Evolutionary conservation across 371 early-diverging fungal genomes (phyloP).

Genomic region (Nematocida sp.): DNA sequence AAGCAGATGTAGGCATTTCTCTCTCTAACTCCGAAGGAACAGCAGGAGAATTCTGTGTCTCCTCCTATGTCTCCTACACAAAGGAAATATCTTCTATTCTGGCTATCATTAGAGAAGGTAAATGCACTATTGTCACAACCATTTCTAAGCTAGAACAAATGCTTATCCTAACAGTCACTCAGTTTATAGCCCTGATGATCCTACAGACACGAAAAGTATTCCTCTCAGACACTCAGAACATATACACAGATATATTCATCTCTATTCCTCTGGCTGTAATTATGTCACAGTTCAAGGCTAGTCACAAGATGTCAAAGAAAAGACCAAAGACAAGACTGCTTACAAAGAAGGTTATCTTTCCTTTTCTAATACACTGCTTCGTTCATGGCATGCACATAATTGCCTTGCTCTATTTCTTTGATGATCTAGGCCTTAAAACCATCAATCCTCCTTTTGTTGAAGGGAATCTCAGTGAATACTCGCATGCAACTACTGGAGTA

Average conservation of each 20-base stretch:
- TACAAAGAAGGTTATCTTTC: background rate
- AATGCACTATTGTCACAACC: constrained; percentile 88
- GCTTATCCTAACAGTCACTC: constrained; percentile 78
- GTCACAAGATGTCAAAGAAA: constrained; percentile 21
- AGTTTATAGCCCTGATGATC: constrained; percentile 81
- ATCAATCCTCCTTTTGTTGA: background rate
- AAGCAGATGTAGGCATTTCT: constrained; percentile 91
- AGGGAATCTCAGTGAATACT: constrained; percentile 16
- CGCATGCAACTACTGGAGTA: constrained; percentile 29
- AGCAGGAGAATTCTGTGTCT: constrained; percentile 69
- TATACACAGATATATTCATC: constrained; percentile 59
- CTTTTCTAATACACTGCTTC: constrained; percentile 29
- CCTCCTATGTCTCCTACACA: constrained; percentile 81
- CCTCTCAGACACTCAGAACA: constrained; percentile 59
- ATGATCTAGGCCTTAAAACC: background rate
- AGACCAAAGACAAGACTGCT: constrained; percentile 39
- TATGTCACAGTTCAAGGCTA: constrained; percentile 47
- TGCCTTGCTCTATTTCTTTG: background rate
- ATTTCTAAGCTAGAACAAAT: constrained; percentile 94
- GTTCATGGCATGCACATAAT: constrained; percentile 17
- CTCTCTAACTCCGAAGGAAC: constrained; percentile 89
- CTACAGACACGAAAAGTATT: constrained; percentile 68
- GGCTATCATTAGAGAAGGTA: constrained; percentile 83
- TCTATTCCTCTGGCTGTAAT: constrained; percentile 50
- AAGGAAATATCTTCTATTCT: constrained; percentile 81